Conservation (phyloP, 306 rosid genomes). For the Cicer cuneatum region DNA sequence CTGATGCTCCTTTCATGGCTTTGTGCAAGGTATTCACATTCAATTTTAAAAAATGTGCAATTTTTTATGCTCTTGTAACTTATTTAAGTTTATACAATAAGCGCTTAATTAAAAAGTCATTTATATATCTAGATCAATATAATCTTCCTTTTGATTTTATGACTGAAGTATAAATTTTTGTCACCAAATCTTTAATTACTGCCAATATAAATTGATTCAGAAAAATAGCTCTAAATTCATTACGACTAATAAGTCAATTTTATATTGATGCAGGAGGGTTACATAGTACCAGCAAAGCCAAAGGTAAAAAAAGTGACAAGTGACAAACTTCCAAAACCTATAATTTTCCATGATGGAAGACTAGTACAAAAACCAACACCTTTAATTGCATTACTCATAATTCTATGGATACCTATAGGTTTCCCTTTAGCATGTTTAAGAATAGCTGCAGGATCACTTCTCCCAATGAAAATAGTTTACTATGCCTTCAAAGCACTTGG, state of each 20-base stretch:
- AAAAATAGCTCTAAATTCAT: no score
- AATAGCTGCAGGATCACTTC: constrained; percentile 74
- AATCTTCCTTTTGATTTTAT: background rate
- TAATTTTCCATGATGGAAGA: constrained; percentile 88
- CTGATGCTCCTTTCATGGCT: constrained; percentile 78
- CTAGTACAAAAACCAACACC: constrained; percentile 78
- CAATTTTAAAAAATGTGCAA: no score
- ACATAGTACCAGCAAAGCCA: constrained; percentile 59
- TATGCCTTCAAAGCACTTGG: constrained; percentile 77
- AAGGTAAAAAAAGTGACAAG: constrained; percentile 54
- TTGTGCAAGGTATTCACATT: constrained; percentile 68
- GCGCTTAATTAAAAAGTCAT: no score
- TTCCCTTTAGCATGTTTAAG: constrained; percentile 72
- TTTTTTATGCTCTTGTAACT: no score
- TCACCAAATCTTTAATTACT: no score
- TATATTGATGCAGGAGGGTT: constrained; percentile 60
- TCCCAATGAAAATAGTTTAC: constrained; percentile 77
- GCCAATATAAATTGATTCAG: no score
- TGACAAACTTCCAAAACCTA: constrained; percentile 77
- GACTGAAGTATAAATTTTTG: no score
- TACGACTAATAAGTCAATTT: background rate
- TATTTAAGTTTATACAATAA: no score
- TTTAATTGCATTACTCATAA: constrained; percentile 55
- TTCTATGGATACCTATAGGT: constrained; percentile 81
- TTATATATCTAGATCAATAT: background rate